A percentile compares a stretch with the other conserved stretches of the same genome.
Evolutionary conservation across 2,329 filamentous ascomycete species (phyloP).

Genomic region (Samsoniella hepiali): DNA sequence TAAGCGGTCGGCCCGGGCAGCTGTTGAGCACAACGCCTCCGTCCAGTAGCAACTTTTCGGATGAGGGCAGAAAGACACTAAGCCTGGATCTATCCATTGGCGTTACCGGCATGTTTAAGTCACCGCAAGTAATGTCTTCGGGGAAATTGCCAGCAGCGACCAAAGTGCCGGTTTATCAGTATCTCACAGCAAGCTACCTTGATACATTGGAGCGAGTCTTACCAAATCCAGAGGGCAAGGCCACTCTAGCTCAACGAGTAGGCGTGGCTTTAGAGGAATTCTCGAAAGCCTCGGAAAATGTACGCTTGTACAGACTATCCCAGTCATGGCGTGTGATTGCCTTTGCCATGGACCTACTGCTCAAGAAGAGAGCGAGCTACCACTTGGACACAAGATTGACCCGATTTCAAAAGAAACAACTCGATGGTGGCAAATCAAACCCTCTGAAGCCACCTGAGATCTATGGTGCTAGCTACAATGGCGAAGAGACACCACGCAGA

Average conservation of each 20-base stretch:
- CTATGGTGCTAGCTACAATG: conserved; percentile 28
- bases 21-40: conserved; percentile 52
- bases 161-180: conserved; percentile 52
- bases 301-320: conserved; percentile 56
- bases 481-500: conserved; percentile 39
- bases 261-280: conserved; percentile 52
- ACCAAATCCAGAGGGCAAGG: conserved; percentile 37
- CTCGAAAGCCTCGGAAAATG: conserved; percentile 54
- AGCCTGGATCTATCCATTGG: conserved; percentile 57
- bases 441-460: conserved; percentile 28
- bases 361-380: conserved; percentile 53
- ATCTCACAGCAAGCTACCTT: conserved; percentile 55
- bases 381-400: conserved; percentile 51
- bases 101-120: conserved; percentile 54
- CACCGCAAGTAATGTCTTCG: conserved; percentile 62
- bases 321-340: conserved; percentile 63
- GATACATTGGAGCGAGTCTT: conserved; percentile 49
- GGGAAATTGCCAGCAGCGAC: conserved; percentile 53
- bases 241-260: conserved; percentile 46
- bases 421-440: conserved; percentile 30
- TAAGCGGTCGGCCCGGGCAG: conserved; percentile 42
- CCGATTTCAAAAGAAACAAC: conserved; percentile 34
- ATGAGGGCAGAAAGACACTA: conserved; percentile 42
- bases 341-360: conserved; percentile 53
- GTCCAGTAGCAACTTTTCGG: conserved; percentile 32